These are phyloP conservation scores for Phaeosphaeria sp. DNA, from an alignment of 2,329 filamentous ascomycete genomes.

Conservation along the genomic window DNA sequence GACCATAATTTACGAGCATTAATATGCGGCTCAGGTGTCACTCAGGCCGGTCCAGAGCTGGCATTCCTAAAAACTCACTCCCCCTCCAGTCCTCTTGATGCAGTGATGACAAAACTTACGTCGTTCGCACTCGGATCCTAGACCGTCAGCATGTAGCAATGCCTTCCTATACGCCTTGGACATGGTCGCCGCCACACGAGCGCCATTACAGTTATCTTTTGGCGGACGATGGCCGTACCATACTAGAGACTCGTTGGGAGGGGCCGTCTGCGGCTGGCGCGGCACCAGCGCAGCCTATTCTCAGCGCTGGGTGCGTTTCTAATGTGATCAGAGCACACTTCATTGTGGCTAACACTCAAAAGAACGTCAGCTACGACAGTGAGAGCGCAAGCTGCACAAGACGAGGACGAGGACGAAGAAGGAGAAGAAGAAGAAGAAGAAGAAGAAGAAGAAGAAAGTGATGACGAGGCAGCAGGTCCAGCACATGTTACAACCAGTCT, in stretches of 20 bases:
- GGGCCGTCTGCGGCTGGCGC: background rate
- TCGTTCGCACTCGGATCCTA: background rate
- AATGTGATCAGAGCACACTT: too few relatives aligned
- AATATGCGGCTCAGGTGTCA: background rate
- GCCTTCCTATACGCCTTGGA: conserved; percentile 20
- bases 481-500: too few relatives aligned
- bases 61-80: background rate
- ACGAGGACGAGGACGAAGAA: background rate
- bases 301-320: too few relatives aligned
- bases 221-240: background rate
- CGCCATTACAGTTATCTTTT: conserved; percentile 17
- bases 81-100: background rate
- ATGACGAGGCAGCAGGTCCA: background rate
- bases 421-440: background rate
- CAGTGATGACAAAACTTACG: background rate
- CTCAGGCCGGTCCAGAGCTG: background rate
- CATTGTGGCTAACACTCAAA: too few relatives aligned
- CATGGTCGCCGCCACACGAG: conserved; percentile 19
- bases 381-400: too few relatives aligned
- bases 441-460: background rate
- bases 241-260: conserved; percentile 3
- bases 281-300: background rate
- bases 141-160: conserved; percentile 17
- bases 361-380: too few relatives aligned
- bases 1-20: background rate